Base-by-base conservation (phyloP, 1,139 yeast species). In the Taphrina communis region DNA sequence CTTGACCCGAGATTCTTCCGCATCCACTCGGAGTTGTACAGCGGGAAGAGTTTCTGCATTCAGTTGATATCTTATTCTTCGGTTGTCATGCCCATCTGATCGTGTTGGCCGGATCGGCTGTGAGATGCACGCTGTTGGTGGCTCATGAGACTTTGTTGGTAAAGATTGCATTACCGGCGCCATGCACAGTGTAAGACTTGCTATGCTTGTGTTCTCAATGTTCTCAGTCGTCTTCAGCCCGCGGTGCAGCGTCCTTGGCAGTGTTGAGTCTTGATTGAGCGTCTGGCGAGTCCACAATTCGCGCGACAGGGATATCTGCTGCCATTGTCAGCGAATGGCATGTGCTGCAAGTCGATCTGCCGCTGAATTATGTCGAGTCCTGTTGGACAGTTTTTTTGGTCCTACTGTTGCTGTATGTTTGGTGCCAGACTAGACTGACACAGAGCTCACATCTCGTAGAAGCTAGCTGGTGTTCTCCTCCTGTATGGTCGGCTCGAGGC, bases 301-400 rank as follows among this genome's bases (percentile, higher is more conserved):
- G 42, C 11, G 42, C 42, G 42, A 39, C 7, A 44, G 48, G 48
- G n/a, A 44, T 44, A 14, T 14, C n/a, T 44, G 48, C 48, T 12
- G 17, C 9, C 19, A 44, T 11, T 21, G 53, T 35, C 1, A n/a
- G 53, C 53, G 53, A 25, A 53, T 53, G 58, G 58, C 58, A 36
- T 35, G 58, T 38, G 62, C 62, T 25, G 62, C 56, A 46, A 58
- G 63, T 17, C 71, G 69, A 51, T 69, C 60, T 12, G 71, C 67
- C 17, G 76, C 77, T 36, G 78, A 77, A 55, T 76, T 80, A 53
- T 78, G 79, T 69, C 72, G 74, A 65, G 75, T 75, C 39, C 72
- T 80, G 25, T 73, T 78, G 44, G 73, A 74, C 60, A 81, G 78
- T 70, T 73, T 77, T 36, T 80, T 78, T 69, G 82, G 82, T 42